These are phyloP conservation scores for Incumbomyces lentus DNA, from an alignment of 2,329 filamentous ascomycete genomes.

Conservation along the genomic window DNA sequence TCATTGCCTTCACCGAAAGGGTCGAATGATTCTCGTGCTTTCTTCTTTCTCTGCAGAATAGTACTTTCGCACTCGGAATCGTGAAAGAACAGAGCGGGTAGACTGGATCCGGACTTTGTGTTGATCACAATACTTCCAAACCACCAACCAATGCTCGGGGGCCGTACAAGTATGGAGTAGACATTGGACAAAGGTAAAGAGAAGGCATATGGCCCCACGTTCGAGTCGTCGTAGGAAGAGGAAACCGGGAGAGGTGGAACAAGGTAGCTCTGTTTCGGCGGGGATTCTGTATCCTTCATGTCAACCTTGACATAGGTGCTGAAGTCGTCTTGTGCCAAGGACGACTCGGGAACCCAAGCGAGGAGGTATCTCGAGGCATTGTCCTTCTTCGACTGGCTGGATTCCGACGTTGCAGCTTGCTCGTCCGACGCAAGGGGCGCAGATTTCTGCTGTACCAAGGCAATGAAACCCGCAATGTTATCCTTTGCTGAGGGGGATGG, in stretches of 20 bases:
- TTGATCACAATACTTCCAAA: slow-evolving; percentile 94
- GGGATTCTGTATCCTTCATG: slow-evolving; percentile 66
- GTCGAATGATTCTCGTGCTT: slow-evolving; percentile 75
- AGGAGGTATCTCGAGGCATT: slow-evolving; percentile 66
- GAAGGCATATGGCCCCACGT: slow-evolving; percentile 75
- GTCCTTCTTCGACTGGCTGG: slow-evolving; percentile 32
- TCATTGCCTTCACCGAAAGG: slow-evolving; percentile 75
- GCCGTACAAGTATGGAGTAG: slow-evolving; percentile 80
- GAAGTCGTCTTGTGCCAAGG: slow-evolving; percentile 66
- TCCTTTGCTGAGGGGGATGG: slow-evolving; percentile 87
- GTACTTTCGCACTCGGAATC: slow-evolving; percentile 95
- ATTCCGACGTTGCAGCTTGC: slow-evolving; percentile 29
- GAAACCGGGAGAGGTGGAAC: slow-evolving; percentile 85
- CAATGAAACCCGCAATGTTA: slow-evolving; percentile 90
- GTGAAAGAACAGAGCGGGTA: slow-evolving; percentile 94
- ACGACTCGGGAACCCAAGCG: slow-evolving; percentile 85
- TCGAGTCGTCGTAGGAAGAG: slow-evolving; percentile 56
- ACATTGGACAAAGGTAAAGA: slow-evolving; percentile 82
- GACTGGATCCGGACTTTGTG: slow-evolving; percentile 77
- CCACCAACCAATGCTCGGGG: slow-evolving; percentile 96
- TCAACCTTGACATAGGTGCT: slow-evolving; percentile 95
- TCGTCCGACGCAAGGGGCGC: slow-evolving; percentile 20
- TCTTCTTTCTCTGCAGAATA: slow-evolving; percentile 82
- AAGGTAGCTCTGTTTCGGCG: slow-evolving; percentile 76
- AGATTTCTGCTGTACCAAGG: slow-evolving; percentile 77